phyloP scores from a whole-genome alignment of 1,284 basidiomycete species.

The Cryptococcus maquisensis region DNA sequence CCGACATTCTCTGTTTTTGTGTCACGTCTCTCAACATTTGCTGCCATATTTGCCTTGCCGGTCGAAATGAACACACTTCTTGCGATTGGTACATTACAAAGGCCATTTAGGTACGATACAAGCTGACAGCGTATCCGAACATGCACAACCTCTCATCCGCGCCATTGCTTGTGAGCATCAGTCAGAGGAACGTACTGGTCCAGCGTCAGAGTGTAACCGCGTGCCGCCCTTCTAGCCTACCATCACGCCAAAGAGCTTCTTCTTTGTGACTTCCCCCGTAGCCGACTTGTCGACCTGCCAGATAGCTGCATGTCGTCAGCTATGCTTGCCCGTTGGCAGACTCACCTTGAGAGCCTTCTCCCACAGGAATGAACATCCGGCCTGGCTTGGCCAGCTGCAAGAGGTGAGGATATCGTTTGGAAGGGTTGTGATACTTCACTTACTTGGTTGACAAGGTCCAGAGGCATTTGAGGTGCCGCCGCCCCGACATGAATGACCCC shows the following conservation, averaged over 20 bases:
- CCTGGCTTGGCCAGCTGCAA: slow-evolving; percentile 74
- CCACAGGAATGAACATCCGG: slow-evolving; percentile 91
- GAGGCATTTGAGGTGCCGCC: slow-evolving; percentile 73
- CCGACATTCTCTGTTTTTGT: too few species aligned
- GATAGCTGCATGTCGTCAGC: slow-evolving; percentile 53
- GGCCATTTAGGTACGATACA: too few species aligned
- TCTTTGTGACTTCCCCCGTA: slow-evolving; percentile 63
- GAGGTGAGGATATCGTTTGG: not conserved
- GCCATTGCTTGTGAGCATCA: slow-evolving; percentile 44
- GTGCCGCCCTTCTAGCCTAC: slow-evolving; percentile 51
- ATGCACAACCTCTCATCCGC: not conserved
- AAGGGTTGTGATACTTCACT: not conserved
- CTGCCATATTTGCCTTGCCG: too few species aligned
- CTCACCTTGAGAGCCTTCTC: slow-evolving; percentile 51
- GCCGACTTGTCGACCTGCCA: slow-evolving; percentile 75
- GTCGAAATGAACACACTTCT: too few species aligned
- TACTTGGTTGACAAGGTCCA: slow-evolving; percentile 61
- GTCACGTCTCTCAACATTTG: too few species aligned
- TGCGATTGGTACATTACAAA: too few species aligned
- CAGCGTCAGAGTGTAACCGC: not conserved
- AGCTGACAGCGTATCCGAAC: not conserved
- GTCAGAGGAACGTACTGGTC: slow-evolving; percentile 52
- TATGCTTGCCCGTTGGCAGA: not conserved
- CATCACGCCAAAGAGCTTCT: slow-evolving; percentile 72
- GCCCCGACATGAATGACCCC: slow-evolving; percentile 94